These are phyloP conservation scores for Aureobasidium uvarum DNA, from an alignment of 2,329 filamentous ascomycete species.

Conservation along the genomic window DNA sequence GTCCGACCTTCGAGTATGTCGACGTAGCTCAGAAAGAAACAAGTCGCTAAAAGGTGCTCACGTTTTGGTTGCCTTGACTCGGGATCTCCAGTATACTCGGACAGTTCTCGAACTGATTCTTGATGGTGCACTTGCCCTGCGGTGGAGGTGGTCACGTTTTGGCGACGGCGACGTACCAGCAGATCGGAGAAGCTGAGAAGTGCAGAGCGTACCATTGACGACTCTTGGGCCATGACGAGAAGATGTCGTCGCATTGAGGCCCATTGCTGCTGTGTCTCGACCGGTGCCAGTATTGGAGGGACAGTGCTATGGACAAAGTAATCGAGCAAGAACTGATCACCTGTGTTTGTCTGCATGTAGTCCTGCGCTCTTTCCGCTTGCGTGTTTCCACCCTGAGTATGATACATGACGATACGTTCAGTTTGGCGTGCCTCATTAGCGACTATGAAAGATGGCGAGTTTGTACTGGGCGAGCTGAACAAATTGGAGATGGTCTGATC, in stretches of 20 bases:
- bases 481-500: neutral
- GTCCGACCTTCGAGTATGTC: constrained; percentile 44
- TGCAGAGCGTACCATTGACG: neutral
- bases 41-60: constrained; percentile 49
- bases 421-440: neutral
- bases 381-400: no score
- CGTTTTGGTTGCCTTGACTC: neutral
- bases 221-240: constrained; percentile 15
- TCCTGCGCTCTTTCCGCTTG: neutral
- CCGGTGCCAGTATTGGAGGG: neutral
- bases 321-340: neutral
- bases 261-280: constrained; percentile 10
- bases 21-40: constrained; percentile 57
- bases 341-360: neutral
- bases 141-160: constrained; percentile 24
- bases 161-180: constrained; percentile 28
- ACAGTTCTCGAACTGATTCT: neutral
- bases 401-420: neutral
- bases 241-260: neutral
- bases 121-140: constrained; percentile 32
- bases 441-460: neutral
- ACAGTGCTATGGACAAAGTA: constrained; percentile 11
- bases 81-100: neutral
- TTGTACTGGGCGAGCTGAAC: constrained; percentile 3
- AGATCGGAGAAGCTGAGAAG: constrained; percentile 30